These are phyloP conservation scores for Wallacemonas sp. DNA, from an alignment of 208 protist species.

Conservation along the genomic window DNA sequence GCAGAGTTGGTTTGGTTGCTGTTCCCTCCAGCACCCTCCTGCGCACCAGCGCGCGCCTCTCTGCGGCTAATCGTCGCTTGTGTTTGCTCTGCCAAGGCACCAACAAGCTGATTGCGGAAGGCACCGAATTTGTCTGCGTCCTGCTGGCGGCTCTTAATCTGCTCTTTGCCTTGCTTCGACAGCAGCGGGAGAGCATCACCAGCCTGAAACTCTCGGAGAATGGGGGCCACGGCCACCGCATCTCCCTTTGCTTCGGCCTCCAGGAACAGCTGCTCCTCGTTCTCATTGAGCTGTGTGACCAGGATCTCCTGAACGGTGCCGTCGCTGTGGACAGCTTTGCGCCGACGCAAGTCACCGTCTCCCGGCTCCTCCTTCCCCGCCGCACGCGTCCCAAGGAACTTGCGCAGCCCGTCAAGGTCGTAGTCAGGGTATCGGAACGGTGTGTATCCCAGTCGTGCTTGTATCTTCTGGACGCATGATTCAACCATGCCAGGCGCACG, in stretches of 20 bases:
- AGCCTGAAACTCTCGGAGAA: constrained; percentile 36
- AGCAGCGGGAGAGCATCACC: constrained; percentile 56
- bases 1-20: too few species aligned
- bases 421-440: constrained; percentile 85
- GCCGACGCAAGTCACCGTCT: constrained; percentile 24
- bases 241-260: constrained; percentile 8
- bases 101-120: constrained; percentile 22
- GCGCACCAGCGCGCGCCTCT: background rate
- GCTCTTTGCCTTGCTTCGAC: constrained; percentile 32
- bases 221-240: constrained; percentile 39
- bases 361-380: constrained; percentile 9
- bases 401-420: constrained; percentile 37
- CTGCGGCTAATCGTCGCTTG: background rate
- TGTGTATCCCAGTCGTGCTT: constrained; percentile 58
- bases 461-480: constrained; percentile 48
- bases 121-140: constrained; percentile 13
- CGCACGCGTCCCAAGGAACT: background rate
- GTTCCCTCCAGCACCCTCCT: too few species aligned
- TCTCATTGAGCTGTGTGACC: constrained; percentile 36
- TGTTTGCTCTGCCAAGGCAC: constrained; percentile 14
- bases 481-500: constrained; percentile 77
- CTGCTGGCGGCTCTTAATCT: constrained; percentile 36
- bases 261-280: constrained; percentile 35
- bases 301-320: constrained; percentile 54
- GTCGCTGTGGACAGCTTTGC: constrained; percentile 55